A percentile compares a stretch with the other conserved stretches of the same genome.
Conservation (phyloP, 192 early-diverging fungal genomes). For the Podila clonocystis region DNA sequence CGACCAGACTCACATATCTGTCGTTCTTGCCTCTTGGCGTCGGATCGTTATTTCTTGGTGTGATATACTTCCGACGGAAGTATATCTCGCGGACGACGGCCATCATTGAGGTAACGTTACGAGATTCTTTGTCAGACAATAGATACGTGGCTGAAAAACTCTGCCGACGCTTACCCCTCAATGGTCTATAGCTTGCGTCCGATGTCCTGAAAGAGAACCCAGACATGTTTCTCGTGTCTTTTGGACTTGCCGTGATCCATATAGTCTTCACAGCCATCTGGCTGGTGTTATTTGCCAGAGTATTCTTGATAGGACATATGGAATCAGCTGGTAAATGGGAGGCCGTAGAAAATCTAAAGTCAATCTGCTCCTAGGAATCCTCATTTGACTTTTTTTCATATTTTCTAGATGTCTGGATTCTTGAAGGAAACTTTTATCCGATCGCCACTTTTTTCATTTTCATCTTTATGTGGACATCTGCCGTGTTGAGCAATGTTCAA, state of each 20-base stretch:
- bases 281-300: slow-evolving; percentile 71
- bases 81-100: slow-evolving; percentile 60
- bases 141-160: no score
- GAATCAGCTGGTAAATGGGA: slow-evolving; percentile 7
- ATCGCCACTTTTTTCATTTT: slow-evolving; percentile 67
- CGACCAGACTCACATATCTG: slow-evolving; percentile 10
- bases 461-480: slow-evolving; percentile 82
- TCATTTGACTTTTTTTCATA: not conserved
- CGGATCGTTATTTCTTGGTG: slow-evolving; percentile 45
- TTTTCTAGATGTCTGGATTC: slow-evolving; percentile 55
- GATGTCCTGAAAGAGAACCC: slow-evolving; percentile 79
- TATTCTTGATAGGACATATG: slow-evolving; percentile 68
- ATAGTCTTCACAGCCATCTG: slow-evolving; percentile 71
- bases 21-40: slow-evolving; percentile 61
- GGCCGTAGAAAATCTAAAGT: not conserved
- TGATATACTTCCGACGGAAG: slow-evolving; percentile 52
- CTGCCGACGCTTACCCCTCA: no score
- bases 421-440: slow-evolving; percentile 60
- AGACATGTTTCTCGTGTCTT: slow-evolving; percentile 69
- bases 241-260: slow-evolving; percentile 63
- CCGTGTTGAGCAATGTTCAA: slow-evolving; percentile 75
- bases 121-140: not conserved
- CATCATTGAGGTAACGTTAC: slow-evolving; percentile 59
- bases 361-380: no score
- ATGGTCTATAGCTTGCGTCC: slow-evolving; percentile 66